Conservation (phyloP, 1,284 basidiomycete genomes). For the Austroboletus niveus region DNA sequence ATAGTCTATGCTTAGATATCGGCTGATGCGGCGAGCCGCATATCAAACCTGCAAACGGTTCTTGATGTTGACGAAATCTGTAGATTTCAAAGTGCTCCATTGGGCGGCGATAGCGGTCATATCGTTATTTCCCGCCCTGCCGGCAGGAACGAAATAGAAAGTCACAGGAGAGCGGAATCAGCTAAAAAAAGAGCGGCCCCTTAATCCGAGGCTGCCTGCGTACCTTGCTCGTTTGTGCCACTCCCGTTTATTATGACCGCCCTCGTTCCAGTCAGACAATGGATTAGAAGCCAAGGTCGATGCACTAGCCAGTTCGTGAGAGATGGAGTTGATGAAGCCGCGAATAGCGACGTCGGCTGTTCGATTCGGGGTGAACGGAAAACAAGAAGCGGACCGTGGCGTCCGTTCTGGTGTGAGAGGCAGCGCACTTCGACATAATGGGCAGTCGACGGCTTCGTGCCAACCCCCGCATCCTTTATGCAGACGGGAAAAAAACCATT, state of each 20-base stretch:
- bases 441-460: slow-evolving; percentile 65
- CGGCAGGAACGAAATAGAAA: slow-evolving; percentile 5
- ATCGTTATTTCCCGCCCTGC: slow-evolving; percentile 50
- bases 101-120: slow-evolving; percentile 44
- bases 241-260: slow-evolving; percentile 45
- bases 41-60: slow-evolving; percentile 48
- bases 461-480: slow-evolving; percentile 59
- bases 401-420: slow-evolving; percentile 47
- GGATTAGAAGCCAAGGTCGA: slow-evolving; percentile 4
- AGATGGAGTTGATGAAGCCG: slow-evolving; percentile 46
- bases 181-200: neutral
- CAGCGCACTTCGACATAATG: slow-evolving; percentile 57
- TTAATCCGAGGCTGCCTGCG: slow-evolving; percentile 17
- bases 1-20: slow-evolving; percentile 19
- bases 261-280: slow-evolving; percentile 47
- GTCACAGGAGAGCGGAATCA: slow-evolving; percentile 7
- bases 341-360: slow-evolving; percentile 49
- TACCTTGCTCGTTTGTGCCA: slow-evolving; percentile 53
- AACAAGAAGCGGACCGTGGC: slow-evolving; percentile 48
- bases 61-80: slow-evolving; percentile 52
- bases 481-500: slow-evolving; percentile 64
- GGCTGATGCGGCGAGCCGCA: neutral
- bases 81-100: slow-evolving; percentile 45
- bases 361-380: slow-evolving; percentile 63
- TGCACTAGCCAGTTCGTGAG: slow-evolving; percentile 10